These are phyloP conservation scores for Chaetoceros muelleri DNA, from an alignment of 108 stramenopile genomes.

Conservation along the genomic window DNA sequence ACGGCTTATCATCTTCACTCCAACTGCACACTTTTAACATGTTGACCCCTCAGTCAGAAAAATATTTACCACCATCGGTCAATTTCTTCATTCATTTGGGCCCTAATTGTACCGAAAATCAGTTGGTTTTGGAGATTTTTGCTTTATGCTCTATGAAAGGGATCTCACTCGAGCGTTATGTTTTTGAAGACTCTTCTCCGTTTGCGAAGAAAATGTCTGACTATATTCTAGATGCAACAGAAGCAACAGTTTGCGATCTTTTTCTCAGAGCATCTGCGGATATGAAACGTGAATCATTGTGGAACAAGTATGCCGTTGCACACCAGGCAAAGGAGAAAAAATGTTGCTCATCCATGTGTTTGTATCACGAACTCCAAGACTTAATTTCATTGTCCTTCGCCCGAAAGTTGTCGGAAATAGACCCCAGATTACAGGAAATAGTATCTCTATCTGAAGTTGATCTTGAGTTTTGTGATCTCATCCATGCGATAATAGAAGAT, in stretches of 20 bases:
- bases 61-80: not conserved
- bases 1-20: not conserved
- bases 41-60: not conserved
- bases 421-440: too few relatives aligned
- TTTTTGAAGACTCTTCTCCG: not conserved
- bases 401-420: too few relatives aligned
- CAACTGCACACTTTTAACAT: not conserved
- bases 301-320: too few relatives aligned
- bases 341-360: too few relatives aligned
- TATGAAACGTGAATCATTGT: too few relatives aligned
- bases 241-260: not conserved
- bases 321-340: too few relatives aligned
- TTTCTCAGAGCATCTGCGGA: too few relatives aligned
- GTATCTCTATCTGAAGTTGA: too few relatives aligned
- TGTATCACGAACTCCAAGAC: too few relatives aligned
- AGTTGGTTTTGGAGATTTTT: not conserved
- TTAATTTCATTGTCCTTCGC: too few relatives aligned
- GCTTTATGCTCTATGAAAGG: not conserved
- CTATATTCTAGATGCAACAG: not conserved
- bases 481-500: too few relatives aligned
- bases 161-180: not conserved
- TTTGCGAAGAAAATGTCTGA: not conserved
- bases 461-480: too few relatives aligned
- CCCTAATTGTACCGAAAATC: not conserved
- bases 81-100: not conserved